Base-by-base conservation (phyloP, 1,284 basidiomycete genomes). In the Cutaneotrichosporon spelunceum region DNA sequence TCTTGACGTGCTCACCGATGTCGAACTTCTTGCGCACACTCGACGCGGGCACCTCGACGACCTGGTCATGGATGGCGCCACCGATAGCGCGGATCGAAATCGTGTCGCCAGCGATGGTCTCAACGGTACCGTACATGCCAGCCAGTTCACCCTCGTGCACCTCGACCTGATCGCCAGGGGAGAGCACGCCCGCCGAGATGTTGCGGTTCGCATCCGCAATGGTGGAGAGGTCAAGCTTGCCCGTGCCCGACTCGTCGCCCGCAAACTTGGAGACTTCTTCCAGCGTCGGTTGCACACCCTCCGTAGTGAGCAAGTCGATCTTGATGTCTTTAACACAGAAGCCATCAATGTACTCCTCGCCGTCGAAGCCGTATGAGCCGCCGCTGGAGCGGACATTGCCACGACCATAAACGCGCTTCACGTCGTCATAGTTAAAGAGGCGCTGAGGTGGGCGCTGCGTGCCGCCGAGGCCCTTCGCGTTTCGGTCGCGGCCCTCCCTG, bases 291-390 rank as follows among this genome's bases (percentile, higher is more conserved):
- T 94, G 91, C 49, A 99, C 89, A 70, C 94, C 89, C 69, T 98
- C 95, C 52, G 89, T 81, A 62, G 88, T 85, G 50, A 99, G 81
- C 0, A 86, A 87, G 47, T 84, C 86, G 54, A 95, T 80, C 71
- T 90, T 89, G 83, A 97, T 88, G 75, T 99, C 95, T 80, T 98
- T 98, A 81, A 97, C 90, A 71, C 96, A 87, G 80, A 95, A 97
- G 4, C 95, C 96, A 63, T 97, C 89, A 68, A 86, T 87, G 82
- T 90, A 99, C 9, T 92, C 93, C 75, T 99, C 95, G 71, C 88
- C 88, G 71, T 91, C 89, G 81, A 98, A 99, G 56, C 91, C 85
- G 70, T 86, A 91, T 36, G 84, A 83, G 65, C 86, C 85, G 56
- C 87, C 87, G 29, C 69, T 68, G 71, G 86, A 87, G 39, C 86